Conservation (phyloP, 164 flowering plant genomes). For the Brasenia schreberi region DNA sequence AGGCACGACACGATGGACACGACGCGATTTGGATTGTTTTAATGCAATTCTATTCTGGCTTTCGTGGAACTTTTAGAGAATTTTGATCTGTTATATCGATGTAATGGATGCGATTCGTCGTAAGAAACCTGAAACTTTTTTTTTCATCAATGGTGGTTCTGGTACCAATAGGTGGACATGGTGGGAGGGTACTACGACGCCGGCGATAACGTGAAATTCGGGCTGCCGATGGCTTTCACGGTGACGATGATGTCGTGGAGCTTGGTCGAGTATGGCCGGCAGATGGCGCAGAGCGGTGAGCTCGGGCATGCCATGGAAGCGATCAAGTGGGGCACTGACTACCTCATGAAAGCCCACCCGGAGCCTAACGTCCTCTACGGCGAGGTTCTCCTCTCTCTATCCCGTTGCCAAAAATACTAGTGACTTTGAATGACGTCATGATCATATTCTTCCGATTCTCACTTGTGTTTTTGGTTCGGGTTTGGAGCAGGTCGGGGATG, state of each 20-base stretch:
- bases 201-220: constrained; percentile 96
- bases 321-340: constrained; percentile 92
- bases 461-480: neutral
- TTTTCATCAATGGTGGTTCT: too few relatives aligned
- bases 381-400: constrained; percentile 34
- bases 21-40: too few relatives aligned
- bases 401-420: neutral
- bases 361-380: constrained; percentile 72
- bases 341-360: constrained; percentile 84
- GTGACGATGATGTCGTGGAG: constrained; percentile 93
- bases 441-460: neutral
- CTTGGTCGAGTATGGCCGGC: constrained; percentile 61
- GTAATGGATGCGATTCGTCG: too few relatives aligned
- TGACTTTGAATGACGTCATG: neutral
- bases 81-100: too few relatives aligned
- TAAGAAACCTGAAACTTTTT: too few relatives aligned
- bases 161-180: constrained; percentile 54
- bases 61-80: too few relatives aligned
- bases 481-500: constrained; percentile 71
- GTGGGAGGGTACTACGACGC: constrained; percentile 97
- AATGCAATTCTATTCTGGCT: too few relatives aligned
- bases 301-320: constrained; percentile 77
- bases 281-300: constrained; percentile 63
- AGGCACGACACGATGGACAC: too few relatives aligned
- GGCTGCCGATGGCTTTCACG: constrained; percentile 94